Evolutionary conservation across 2,329 filamentous ascomycete genomes (phyloP).

Genomic region (Cladophialophora bantiana): DNA sequence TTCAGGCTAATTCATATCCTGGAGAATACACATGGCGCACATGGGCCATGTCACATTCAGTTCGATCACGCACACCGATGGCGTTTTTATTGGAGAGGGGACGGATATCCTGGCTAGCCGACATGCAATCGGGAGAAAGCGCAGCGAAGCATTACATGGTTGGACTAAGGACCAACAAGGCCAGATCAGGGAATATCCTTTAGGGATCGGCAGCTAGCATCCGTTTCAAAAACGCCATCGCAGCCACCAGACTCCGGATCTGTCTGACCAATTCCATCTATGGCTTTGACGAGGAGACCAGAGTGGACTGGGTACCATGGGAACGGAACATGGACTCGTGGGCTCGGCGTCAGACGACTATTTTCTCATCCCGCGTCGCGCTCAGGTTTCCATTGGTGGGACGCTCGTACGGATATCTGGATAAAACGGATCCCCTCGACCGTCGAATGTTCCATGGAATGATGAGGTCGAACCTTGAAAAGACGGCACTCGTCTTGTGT

Average conservation of each 20-base stretch:
- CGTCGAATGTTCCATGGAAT: slow-evolving; percentile 30
- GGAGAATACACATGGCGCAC: slow-evolving; percentile 16
- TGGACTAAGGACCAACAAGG: slow-evolving; percentile 16
- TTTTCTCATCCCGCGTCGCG: not conserved
- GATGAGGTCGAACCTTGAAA: slow-evolving; percentile 8
- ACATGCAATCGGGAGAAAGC: slow-evolving; percentile 17
- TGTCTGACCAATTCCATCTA: slow-evolving; percentile 10
- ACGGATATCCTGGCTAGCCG: slow-evolving; percentile 16
- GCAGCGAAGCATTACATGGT: slow-evolving; percentile 18
- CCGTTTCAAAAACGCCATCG: slow-evolving; percentile 23
- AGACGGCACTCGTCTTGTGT: slow-evolving; percentile 3
- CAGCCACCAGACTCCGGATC: slow-evolving; percentile 5
- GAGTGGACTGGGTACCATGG: not conserved
- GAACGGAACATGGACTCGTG: not conserved
- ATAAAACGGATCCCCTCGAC: slow-evolving; percentile 8
- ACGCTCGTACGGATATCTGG: slow-evolving; percentile 14
- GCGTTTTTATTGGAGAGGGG: slow-evolving; percentile 17
- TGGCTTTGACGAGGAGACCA: not conserved
- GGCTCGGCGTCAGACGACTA: not conserved
- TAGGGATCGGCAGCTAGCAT: slow-evolving; percentile 31
- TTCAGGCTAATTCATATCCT: slow-evolving; percentile 32
- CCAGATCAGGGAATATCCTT: slow-evolving; percentile 25
- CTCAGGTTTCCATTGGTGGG: slow-evolving; percentile 2
- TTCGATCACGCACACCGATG: slow-evolving; percentile 17
- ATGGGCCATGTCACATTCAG: slow-evolving; percentile 6